phyloP scores from a whole-genome alignment of 345 rosid genomes.

The Eucalyptus marginata region DNA sequence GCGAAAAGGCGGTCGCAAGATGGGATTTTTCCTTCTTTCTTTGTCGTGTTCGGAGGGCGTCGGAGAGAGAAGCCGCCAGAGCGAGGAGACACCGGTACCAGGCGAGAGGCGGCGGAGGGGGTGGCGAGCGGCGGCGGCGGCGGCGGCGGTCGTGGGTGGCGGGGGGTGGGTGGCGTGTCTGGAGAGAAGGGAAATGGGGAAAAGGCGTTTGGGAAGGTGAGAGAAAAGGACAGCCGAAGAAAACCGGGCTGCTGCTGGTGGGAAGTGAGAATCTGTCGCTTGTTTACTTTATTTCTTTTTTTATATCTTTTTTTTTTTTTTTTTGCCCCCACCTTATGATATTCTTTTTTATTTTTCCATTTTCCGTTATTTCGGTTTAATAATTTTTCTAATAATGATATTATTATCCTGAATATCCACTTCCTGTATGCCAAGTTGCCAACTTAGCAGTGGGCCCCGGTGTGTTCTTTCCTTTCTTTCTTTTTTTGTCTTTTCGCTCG shows the following conservation, averaged over 20 bases:
- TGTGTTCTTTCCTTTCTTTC: too few species aligned
- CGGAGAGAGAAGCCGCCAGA: background rate
- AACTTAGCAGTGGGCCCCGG: background rate
- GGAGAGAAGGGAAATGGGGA: background rate
- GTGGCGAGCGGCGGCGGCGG: background rate
- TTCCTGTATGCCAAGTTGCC: background rate
- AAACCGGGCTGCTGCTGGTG: background rate
- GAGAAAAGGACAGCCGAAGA: background rate
- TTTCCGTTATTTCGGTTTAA: background rate
- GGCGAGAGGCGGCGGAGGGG: background rate
- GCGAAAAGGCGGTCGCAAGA: background rate
- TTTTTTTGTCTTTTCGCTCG: background rate
- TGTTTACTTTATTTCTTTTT: background rate
- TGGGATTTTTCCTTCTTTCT: background rate
- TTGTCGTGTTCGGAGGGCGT: background rate
- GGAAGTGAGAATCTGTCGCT: background rate
- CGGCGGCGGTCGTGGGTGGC: background rate
- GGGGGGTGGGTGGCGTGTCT: background rate
- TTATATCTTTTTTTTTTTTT: rapidly evolving
- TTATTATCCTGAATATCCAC: background rate
- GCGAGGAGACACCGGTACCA: background rate
- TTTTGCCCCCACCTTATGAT: background rate
- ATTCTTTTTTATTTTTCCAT: background rate
- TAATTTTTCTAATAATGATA: background rate
- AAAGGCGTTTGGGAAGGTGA: background rate